A percentile compares a stretch with the other conserved stretches of the same genome.
phyloP scores from a whole-genome alignment of 768 basidiomycete species.

The Psilocybe subaeruginosa region DNA sequence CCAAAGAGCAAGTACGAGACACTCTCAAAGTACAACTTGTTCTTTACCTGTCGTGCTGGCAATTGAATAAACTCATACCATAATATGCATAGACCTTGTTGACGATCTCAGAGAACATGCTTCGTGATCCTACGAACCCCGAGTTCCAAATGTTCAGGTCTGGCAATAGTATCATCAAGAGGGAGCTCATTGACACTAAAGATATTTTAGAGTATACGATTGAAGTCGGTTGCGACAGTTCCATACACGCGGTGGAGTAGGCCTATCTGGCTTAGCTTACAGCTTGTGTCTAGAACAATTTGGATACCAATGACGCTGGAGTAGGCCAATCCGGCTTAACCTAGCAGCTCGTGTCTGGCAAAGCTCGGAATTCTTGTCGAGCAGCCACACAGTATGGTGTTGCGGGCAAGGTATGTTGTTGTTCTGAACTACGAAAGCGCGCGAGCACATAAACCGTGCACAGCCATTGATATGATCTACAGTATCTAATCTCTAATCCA shows the following conservation, averaged over 20 bases:
- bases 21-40: conserved; percentile 61
- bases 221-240: conserved; percentile 51
- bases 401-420: no score
- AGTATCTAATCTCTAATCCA: no score
- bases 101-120: conserved; percentile 72
- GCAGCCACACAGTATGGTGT: no score
- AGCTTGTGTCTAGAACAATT: no score
- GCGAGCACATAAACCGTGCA: no score
- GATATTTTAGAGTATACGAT: conserved; percentile 82
- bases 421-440: no score
- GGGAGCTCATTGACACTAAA: conserved; percentile 67
- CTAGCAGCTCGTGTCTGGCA: no score
- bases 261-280: no score
- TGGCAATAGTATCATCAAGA: conserved; percentile 71
- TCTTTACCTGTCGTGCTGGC: conserved; percentile 17
- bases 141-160: conserved; percentile 79
- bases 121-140: conserved; percentile 71
- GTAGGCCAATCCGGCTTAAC: no score
- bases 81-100: conserved; percentile 55
- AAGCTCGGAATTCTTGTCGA: no score
- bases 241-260: not conserved
- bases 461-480: no score
- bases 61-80: conserved; percentile 18
- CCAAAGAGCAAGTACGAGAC: conserved; percentile 57
- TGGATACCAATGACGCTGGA: no score